Evolutionary conservation across 148 eudicot genomes (phyloP).

Genomic region (Cornus kousa): DNA sequence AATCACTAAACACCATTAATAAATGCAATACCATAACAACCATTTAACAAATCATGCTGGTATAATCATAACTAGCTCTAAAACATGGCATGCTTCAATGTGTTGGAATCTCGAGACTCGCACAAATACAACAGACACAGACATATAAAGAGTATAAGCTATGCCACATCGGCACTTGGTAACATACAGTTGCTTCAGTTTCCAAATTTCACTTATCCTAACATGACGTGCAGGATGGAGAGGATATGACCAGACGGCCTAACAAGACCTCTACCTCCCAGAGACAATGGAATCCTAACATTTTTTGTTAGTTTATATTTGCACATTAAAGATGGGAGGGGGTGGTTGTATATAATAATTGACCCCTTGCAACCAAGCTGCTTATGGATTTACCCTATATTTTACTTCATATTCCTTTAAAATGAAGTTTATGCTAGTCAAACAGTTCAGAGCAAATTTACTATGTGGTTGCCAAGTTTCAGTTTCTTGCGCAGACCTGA

Average conservation of each 20-base stretch:
- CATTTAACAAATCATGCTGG: too few species aligned
- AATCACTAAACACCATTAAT: too few species aligned
- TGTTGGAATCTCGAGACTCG: background rate
- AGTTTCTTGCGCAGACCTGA: conserved; percentile 33
- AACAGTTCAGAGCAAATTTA: background rate
- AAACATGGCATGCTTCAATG: too few species aligned
- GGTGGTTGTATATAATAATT: too few species aligned
- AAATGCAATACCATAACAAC: too few species aligned
- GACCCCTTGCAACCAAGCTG: background rate
- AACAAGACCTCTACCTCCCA: background rate
- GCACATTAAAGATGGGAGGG: background rate
- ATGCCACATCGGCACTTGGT: background rate
- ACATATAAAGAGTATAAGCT: too few species aligned
- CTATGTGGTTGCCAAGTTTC: background rate
- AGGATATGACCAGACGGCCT: background rate
- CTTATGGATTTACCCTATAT: background rate
- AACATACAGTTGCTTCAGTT: background rate
- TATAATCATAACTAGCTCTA: too few species aligned
- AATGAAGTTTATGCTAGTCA: background rate
- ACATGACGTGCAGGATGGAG: background rate
- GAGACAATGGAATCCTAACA: background rate
- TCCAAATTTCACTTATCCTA: background rate
- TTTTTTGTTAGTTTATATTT: background rate
- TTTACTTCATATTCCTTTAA: background rate
- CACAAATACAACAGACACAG: background rate